Percentiles rank a stretch among this genome's conserved stretches.
Conservation (phyloP, 2,329 filamentous ascomycete species). For the Blastomyces silverae region DNA sequence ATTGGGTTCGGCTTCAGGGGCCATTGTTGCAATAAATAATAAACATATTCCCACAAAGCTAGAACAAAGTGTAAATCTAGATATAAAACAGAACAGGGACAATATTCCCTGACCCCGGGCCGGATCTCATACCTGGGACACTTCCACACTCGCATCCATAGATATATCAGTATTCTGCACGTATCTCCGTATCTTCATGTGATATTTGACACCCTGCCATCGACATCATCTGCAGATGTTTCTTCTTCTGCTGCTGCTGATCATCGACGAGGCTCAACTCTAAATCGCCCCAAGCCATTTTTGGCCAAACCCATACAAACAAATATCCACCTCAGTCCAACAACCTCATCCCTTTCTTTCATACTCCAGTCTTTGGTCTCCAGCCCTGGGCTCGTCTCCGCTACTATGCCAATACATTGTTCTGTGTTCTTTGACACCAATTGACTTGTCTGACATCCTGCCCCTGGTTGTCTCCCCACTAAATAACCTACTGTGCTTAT, state of each 20-base stretch:
- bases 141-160: neutral
- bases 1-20: neutral
- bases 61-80: neutral
- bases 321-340: neutral
- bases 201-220: neutral
- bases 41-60: neutral
- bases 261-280: neutral
- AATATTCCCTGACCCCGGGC: too few relatives aligned
- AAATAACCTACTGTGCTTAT: neutral
- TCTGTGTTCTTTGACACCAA: neutral
- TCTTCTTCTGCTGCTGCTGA: slow-evolving; percentile 1
- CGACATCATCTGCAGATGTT: neutral
- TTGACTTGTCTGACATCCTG: neutral
- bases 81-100: neutral
- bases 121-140: neutral
- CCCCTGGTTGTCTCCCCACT: neutral
- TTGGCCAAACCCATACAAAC: neutral
- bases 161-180: too few relatives aligned
- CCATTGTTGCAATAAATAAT: neutral
- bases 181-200: neutral
- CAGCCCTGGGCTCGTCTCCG: neutral
- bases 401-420: neutral
- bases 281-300: slow-evolving; percentile 2
- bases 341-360: neutral
- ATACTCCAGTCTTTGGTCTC: neutral